Conservation (phyloP, 2,329 filamentous ascomycete genomes). For the Helicocarpus griseus region DNA sequence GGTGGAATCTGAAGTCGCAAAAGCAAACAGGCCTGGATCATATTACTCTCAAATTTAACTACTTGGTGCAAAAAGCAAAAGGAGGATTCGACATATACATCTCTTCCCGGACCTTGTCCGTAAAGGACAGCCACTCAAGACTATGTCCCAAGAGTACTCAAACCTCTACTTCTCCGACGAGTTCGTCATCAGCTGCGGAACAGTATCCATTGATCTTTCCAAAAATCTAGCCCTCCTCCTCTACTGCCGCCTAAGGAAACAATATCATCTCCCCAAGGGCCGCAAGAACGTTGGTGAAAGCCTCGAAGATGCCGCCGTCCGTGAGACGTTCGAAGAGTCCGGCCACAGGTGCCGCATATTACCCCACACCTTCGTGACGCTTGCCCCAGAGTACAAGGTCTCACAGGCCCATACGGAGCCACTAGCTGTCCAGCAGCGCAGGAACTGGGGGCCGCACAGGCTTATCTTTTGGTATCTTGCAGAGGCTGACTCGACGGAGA, state of each 20-base stretch:
- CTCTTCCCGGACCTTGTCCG: neutral
- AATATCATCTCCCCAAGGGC: slow-evolving; percentile 19
- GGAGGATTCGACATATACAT: neutral
- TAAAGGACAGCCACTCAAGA: neutral
- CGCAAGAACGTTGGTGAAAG: slow-evolving; percentile 19
- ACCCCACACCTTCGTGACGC: slow-evolving; percentile 3
- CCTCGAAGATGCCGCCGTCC: slow-evolving; percentile 16
- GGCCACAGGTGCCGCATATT: slow-evolving; percentile 6
- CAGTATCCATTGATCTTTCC: slow-evolving; percentile 11
- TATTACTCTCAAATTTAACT: too few relatives aligned
- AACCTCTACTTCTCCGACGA: slow-evolving; percentile 8
- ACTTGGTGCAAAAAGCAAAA: neutral
- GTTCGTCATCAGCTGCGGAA: slow-evolving; percentile 14
- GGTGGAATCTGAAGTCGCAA: too few relatives aligned
- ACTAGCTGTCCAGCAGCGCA: slow-evolving; percentile 4
- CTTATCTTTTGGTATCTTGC: slow-evolving; percentile 14
- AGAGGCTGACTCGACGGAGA: slow-evolving; percentile 6
- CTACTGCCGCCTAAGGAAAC: slow-evolving; percentile 4
- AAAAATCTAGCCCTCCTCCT: slow-evolving; percentile 11
- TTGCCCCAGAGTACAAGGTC: neutral
- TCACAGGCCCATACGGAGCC: slow-evolving; percentile 5
- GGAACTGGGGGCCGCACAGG: slow-evolving; percentile 3
- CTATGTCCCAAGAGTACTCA: neutral
- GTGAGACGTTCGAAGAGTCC: slow-evolving; percentile 21
- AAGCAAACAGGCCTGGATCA: too few relatives aligned